These are phyloP conservation scores for Myriosclerotinia duriaeana DNA, from an alignment of 2,329 filamentous ascomycete genomes.

Conservation along the genomic window DNA sequence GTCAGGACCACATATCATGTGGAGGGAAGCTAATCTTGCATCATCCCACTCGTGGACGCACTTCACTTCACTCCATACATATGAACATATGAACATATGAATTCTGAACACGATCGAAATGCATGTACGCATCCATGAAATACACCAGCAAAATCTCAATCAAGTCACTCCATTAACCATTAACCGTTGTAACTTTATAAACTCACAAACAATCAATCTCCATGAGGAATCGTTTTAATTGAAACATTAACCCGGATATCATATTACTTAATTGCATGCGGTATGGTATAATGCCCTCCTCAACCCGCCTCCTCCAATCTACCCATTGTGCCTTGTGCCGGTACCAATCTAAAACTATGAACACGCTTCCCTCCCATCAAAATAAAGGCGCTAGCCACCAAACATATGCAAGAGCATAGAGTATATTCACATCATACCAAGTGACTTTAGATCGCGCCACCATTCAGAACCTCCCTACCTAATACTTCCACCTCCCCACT, in stretches of 20 bases:
- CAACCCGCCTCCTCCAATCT: not conserved
- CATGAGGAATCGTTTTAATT: not conserved
- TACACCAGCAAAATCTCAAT: not conserved
- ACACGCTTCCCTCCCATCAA: not conserved
- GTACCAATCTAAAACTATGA: not conserved
- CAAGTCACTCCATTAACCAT: not conserved
- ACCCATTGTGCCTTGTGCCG: not conserved
- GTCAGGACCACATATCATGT: no score
- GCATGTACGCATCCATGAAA: no score
- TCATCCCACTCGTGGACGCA: no score
- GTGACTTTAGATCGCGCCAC: conserved; percentile 12
- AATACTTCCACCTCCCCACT: conserved; percentile 64
- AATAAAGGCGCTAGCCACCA: not conserved
- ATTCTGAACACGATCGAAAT: no score
- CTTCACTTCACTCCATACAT: no score
- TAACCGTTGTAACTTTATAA: no score
- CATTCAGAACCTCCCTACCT: conserved; percentile 54
- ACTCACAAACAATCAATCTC: not conserved
- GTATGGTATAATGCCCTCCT: not conserved
- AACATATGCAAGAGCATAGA: conserved; percentile 3
- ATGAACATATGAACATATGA: no score
- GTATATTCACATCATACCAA: not conserved
- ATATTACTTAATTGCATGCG: not conserved
- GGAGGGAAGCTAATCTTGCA: no score
- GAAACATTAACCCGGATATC: not conserved